These are phyloP conservation scores for Scedosporium apiospermum DNA, from an alignment of 2,329 filamentous ascomycete species.

Conservation along the genomic window DNA sequence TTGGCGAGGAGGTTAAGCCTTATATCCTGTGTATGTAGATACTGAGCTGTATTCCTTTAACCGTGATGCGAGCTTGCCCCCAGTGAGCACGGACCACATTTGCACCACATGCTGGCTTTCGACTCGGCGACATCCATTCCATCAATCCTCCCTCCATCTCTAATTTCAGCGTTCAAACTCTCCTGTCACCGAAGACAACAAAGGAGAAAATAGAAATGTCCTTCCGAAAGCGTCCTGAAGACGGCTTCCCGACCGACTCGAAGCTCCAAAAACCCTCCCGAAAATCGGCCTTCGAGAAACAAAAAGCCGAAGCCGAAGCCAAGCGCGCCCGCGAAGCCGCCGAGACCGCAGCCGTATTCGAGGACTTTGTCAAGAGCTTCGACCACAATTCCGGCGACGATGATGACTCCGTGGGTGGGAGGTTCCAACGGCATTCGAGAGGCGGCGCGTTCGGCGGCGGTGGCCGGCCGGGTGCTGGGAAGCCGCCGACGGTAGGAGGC, in stretches of 20 bases:
- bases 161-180: neutral
- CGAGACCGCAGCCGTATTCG: constrained; percentile 78
- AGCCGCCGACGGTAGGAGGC: constrained; percentile 6
- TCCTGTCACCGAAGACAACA: neutral
- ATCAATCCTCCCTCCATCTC: neutral
- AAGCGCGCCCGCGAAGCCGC: constrained; percentile 77
- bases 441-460: neutral
- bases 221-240: constrained; percentile 35
- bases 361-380: constrained; percentile 79
- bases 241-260: constrained; percentile 57
- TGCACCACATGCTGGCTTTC: neutral
- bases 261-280: constrained; percentile 75
- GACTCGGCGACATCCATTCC: neutral
- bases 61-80: neutral
- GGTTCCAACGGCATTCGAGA: constrained; percentile 3
- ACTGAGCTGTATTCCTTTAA: neutral
- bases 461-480: neutral
- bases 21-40: neutral
- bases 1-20: neutral
- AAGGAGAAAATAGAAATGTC: constrained; percentile 27
- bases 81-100: neutral
- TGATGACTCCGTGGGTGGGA: constrained; percentile 15
- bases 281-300: constrained; percentile 79
- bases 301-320: constrained; percentile 81
- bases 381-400: constrained; percentile 49